These are phyloP conservation scores for Exsudoporus frostii DNA, from an alignment of 768 basidiomycete genomes.

Conservation along the genomic window DNA sequence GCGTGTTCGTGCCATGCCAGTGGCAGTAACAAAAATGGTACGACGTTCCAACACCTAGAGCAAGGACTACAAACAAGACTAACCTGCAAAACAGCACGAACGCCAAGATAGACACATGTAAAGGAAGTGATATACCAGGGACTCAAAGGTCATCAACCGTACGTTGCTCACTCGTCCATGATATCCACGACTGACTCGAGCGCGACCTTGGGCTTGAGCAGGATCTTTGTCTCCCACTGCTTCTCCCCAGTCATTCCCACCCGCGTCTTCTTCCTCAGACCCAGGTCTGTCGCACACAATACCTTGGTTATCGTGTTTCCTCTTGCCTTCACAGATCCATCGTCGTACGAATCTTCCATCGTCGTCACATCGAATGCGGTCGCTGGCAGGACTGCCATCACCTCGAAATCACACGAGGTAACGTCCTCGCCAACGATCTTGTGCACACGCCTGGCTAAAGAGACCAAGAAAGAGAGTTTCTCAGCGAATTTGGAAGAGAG, in stretches of 20 bases:
- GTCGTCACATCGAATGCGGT: constrained; percentile 22
- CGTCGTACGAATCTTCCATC: constrained; percentile 35
- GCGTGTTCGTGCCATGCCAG: no score
- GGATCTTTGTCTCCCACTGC: constrained; percentile 30
- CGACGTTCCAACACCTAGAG: no score
- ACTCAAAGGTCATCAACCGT: background rate
- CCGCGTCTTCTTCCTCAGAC: constrained; percentile 31
- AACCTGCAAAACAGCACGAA: background rate
- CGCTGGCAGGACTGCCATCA: constrained; percentile 24
- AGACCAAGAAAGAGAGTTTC: constrained; percentile 41
- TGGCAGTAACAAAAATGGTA: background rate
- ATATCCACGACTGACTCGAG: constrained; percentile 36
- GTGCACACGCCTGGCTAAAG: constrained; percentile 47
- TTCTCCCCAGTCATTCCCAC: constrained; percentile 24
- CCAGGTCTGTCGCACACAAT: constrained; percentile 38
- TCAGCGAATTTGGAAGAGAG: constrained; percentile 43
- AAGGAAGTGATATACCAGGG: no score
- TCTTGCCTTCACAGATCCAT: constrained; percentile 16
- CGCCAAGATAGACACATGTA: background rate
- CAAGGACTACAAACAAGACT: background rate
- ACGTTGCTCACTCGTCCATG: constrained; percentile 28
- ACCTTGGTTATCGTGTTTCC: constrained; percentile 18
- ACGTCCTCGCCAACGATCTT: constrained; percentile 30
- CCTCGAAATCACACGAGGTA: constrained; percentile 32
- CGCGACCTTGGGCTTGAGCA: constrained; percentile 39